Evolutionary conservation across 306 rosid species (phyloP).

Genomic region (Ormosia emarginata): DNA sequence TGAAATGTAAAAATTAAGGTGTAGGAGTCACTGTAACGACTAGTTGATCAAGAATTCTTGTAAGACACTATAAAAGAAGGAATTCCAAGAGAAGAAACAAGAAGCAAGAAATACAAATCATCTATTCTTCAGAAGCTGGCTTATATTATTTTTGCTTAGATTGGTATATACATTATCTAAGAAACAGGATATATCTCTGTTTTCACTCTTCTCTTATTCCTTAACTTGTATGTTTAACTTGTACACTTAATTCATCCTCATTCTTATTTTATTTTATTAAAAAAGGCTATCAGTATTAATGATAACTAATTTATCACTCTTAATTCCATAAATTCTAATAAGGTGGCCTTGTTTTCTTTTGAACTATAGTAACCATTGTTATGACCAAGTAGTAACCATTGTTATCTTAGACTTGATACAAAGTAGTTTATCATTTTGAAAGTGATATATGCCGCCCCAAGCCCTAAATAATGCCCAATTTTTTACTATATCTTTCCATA

Average conservation of each 20-base stretch:
- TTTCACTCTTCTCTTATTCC: neutral
- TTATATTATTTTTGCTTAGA: neutral
- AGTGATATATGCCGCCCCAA: neutral
- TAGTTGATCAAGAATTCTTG: neutral
- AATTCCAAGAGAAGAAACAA: neutral
- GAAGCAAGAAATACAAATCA: neutral
- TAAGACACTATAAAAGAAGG: neutral
- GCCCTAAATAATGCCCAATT: neutral
- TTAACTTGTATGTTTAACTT: neutral
- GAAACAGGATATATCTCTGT: neutral
- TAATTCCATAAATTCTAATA: neutral
- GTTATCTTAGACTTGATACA: neutral
- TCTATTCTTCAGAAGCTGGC: neutral
- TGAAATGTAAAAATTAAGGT: neutral
- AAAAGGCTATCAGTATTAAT: neutral
- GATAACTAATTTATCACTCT: neutral
- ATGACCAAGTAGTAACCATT: neutral
- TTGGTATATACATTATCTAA: neutral
- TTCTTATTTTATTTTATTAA: no score
- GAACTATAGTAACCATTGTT: neutral
- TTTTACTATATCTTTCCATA: neutral
- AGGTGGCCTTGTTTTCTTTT: neutral
- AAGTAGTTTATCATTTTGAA: neutral
- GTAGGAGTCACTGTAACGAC: neutral
- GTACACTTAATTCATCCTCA: neutral